Evolutionary conservation across 371 early-diverging fungal species (phyloP), one percentile per base, ranked within the genome.

Genomic region (Cokeromyces recurvatus): DNA sequence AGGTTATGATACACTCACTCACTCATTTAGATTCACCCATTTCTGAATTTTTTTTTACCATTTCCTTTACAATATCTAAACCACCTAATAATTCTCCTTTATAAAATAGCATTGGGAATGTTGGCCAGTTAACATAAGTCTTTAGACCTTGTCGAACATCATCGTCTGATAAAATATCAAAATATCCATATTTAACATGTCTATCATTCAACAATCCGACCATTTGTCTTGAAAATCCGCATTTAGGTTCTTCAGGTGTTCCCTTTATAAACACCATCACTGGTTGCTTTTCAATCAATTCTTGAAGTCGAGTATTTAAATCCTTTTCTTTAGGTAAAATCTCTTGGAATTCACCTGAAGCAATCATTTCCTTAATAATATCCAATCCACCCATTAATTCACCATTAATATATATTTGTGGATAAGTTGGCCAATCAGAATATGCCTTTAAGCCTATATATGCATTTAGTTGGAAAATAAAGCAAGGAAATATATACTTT

Each of bases 181-280:
- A 91, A 45, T 82, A 72, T 24, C 86, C 90, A 51, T 81, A 92
- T 43, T 77, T 80, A 39, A 90, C 78, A 40, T 69, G 67, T 43
- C 83, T 77, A 38, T 87, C 89, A 29, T 82, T 74, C 43, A 93
- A 64, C 27, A 91, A 49, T 19, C 68, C 66, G n/a, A 84, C 64
- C 52, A 89, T 60, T 62, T 87, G 86, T 59, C 84, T 81, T 42
- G 90, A 87, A 53, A 95, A 95, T 4, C 94, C 94, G 65, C 94
- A 94, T 22, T 84, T 77, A 19, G 91, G 94, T 43, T 72, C 76
- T 10, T 78, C 78, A 2, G 94, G 92, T 29, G 84, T 84, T 25
- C 99, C 99, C 69, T 97, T 98, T 59, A 98, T 97, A 66, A 98
- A 96, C n/a, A 92, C 72, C 84, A 90, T 84, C 14, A 93, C 80